Evolutionary conservation across 192 early-diverging fungal genomes (phyloP).

Genomic region (Coemansia sp.): DNA sequence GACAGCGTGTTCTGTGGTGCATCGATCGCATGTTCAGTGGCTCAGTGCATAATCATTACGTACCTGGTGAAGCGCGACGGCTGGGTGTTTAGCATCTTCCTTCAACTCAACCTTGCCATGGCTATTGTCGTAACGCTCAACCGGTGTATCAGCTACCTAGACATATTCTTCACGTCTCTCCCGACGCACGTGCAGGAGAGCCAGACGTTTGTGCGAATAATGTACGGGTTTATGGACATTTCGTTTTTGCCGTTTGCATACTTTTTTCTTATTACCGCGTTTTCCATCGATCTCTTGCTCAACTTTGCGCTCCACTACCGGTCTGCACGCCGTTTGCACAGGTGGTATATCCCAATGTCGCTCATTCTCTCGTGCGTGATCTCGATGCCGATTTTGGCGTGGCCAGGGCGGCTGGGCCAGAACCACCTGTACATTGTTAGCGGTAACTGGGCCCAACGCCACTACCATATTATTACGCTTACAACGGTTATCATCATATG

Average conservation of each 20-base stretch:
- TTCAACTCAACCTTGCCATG: slow-evolving; percentile 50
- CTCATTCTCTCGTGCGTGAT: slow-evolving; percentile 26
- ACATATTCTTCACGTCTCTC: slow-evolving; percentile 42
- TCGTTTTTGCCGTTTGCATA: slow-evolving; percentile 51
- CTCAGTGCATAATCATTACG: slow-evolving; percentile 40
- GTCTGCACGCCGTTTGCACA: slow-evolving; percentile 36
- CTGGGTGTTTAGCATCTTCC: slow-evolving; percentile 54
- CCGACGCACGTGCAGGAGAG: slow-evolving; percentile 24
- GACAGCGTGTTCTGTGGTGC: slow-evolving; percentile 49
- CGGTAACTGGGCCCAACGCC: slow-evolving; percentile 41
- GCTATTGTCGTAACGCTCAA: slow-evolving; percentile 39
- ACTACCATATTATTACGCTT: slow-evolving; percentile 52
- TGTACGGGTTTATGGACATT: slow-evolving; percentile 53
- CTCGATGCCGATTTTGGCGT: slow-evolving; percentile 46
- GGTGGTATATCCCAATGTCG: slow-evolving; percentile 43
- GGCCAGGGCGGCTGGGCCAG: slow-evolving; percentile 38
- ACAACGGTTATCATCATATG: slow-evolving; percentile 50
- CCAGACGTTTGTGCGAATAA: slow-evolving; percentile 46
- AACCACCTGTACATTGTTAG: slow-evolving; percentile 51
- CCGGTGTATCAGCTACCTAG: slow-evolving; percentile 50
- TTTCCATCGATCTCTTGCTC: slow-evolving; percentile 49
- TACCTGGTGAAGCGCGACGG: slow-evolving; percentile 41
- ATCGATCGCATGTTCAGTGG: slow-evolving; percentile 36
- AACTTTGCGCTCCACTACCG: slow-evolving; percentile 52
- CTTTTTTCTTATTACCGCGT: slow-evolving; percentile 53